Conservation (phyloP, 108 stramenopile genomes). For the Stephanodiscus triporus region DNA sequence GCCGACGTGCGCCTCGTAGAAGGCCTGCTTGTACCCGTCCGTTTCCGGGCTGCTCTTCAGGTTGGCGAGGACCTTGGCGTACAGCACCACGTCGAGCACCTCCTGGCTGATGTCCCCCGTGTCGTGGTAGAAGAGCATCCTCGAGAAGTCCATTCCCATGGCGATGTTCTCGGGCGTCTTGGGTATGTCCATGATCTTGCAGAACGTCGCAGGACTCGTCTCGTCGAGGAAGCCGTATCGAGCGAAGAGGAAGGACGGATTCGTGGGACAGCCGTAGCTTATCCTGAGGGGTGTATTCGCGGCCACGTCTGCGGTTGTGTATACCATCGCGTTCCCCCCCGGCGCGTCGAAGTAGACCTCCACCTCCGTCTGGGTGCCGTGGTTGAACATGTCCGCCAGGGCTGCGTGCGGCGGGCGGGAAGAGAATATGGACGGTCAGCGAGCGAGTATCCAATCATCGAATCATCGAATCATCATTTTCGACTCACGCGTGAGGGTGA, state of each 20-base stretch:
- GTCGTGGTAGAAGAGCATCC: slow-evolving; percentile 56
- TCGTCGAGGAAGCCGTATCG: slow-evolving; percentile 56
- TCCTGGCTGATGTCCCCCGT: slow-evolving; percentile 55
- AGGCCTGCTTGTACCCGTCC: slow-evolving; percentile 41
- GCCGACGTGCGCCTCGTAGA: slow-evolving; percentile 60
- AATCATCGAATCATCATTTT: no score
- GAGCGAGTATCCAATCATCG: no score
- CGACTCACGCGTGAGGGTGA: slow-evolving; percentile 32
- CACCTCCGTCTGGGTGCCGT: slow-evolving; percentile 47
- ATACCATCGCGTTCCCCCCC: slow-evolving; percentile 47
- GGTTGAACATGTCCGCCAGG: slow-evolving; percentile 51
- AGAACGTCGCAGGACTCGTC: slow-evolving; percentile 52
- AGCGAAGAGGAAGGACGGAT: slow-evolving; percentile 52
- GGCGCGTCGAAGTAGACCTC: slow-evolving; percentile 47
- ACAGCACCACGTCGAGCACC: slow-evolving; percentile 47
- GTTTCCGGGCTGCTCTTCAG: slow-evolving; percentile 30
- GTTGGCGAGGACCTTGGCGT: slow-evolving; percentile 49
- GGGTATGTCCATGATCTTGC: slow-evolving; percentile 58
- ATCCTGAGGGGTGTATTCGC: slow-evolving; percentile 52
- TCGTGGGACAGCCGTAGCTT: slow-evolving; percentile 47
- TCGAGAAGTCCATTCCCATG: slow-evolving; percentile 48
- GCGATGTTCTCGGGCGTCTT: slow-evolving; percentile 40
- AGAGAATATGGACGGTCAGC: no score
- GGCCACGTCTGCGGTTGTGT: slow-evolving; percentile 43
- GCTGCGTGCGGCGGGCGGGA: no score